Evolutionary conservation across 805 yeast genomes (phyloP), one percentile per base, ranked within the genome.

Genomic region (Hanseniaspora singularis): DNA sequence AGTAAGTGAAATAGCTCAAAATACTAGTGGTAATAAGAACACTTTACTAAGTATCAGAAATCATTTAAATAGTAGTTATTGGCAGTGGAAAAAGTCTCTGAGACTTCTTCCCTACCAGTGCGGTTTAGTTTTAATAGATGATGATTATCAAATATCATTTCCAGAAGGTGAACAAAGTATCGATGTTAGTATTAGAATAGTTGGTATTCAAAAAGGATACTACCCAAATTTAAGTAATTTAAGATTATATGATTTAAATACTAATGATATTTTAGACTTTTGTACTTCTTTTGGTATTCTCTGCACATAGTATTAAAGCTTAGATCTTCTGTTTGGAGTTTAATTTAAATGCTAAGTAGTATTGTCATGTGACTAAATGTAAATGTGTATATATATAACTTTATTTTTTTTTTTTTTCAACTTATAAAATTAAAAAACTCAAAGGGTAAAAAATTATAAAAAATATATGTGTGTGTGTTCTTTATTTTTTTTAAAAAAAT

Each of bases 121-220:
- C 33, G 62, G 64, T 3, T 52, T 63, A 2, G 57, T 63, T 3
- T 48, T 63, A 12, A 51, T 62, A 5, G 55, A 64, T 3, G 62
- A 62, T 38, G 66, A 63, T 33, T 58, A 54, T 46, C 61, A 59
- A 39, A 47, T 61, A 6, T 18, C 33, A 2, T 44, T 44, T 31
- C 62, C 64, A 2, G 40, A 57, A 1, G 53, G 61, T 9, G 52
- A 51, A 11, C 59, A 58, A 27, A 56, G 64, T 7, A 53, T 55
- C 40, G 54, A 55, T 24, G 58, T 57, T 3, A 58, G 55, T 14
- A 49, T 63, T 28, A 53, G 55, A 24, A 55, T 63, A 33, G 54
- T 62, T 16, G 61, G 60, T 6, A 53, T 62, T 5, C 53, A 53
- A 41, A 51, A 55, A 14, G 65, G 65, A 1, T 61, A 56, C 30